phyloP scores from a whole-genome alignment of 768 basidiomycete species.

The Daedaleopsis nitida region DNA sequence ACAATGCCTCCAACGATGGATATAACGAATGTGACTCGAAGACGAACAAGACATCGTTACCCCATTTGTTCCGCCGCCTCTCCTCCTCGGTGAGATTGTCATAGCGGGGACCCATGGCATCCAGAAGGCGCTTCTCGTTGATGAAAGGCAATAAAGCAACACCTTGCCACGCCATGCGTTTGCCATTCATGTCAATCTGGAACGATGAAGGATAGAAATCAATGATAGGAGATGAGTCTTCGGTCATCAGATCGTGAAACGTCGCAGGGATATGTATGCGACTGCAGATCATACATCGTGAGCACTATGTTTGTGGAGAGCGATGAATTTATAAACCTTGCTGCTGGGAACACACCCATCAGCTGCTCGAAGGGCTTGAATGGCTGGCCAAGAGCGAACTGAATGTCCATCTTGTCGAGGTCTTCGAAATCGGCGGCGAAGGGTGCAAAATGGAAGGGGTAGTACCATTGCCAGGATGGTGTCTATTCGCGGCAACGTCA shows the following conservation, averaged over 20 bases:
- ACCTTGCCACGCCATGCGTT: conserved; percentile 99
- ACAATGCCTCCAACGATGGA: conserved; percentile 84
- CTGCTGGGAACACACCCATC: conserved; percentile 97
- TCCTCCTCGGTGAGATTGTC: conserved; percentile 77
- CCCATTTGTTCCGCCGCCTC: conserved; percentile 80
- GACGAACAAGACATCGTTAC: conserved; percentile 80
- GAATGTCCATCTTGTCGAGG: conserved; percentile 74
- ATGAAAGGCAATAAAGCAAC: conserved; percentile 97
- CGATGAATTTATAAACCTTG: conserved; percentile 55
- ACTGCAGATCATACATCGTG: conserved; percentile 41
- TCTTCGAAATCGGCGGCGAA: conserved; percentile 94
- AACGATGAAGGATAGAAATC: conserved; percentile 95
- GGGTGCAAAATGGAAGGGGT: conserved; percentile 97
- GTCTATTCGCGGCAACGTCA: conserved; percentile 44
- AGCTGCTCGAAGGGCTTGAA: conserved; percentile 98
- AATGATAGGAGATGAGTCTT: conserved; percentile 86
- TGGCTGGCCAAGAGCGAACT: conserved; percentile 79
- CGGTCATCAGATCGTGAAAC: conserved; percentile 88
- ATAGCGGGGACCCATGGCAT: conserved; percentile 75
- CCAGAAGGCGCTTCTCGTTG: conserved; percentile 78
- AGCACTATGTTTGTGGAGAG: conserved; percentile 5
- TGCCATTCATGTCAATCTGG: conserved; percentile 99
- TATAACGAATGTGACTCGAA: conserved; percentile 85
- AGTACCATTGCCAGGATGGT: conserved; percentile 99
- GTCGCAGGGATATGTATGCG: conserved; percentile 84